Conservation (phyloP, 768 basidiomycete species). For the Trametes meyenii region DNA sequence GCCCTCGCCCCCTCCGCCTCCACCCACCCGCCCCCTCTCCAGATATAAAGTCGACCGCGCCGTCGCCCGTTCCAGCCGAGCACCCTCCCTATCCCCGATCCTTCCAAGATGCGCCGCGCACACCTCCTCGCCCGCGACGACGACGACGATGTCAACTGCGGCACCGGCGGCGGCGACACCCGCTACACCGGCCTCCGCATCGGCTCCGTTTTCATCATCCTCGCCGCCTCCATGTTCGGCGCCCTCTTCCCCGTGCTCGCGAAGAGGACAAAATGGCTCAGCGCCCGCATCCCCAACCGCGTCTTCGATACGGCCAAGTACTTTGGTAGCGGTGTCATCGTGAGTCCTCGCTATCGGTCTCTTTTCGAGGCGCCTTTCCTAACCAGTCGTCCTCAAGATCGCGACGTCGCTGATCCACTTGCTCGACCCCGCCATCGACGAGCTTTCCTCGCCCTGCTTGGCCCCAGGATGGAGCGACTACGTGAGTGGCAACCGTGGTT, state of each 20-base stretch:
- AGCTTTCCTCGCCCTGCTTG: slow-evolving; percentile 72
- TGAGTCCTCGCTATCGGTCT: slow-evolving; percentile 38
- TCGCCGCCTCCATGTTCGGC: slow-evolving; percentile 58
- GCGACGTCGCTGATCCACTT: slow-evolving; percentile 91
- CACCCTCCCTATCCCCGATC: background rate
- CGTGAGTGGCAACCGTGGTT: slow-evolving; percentile 47
- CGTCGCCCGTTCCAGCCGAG: background rate
- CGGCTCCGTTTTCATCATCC: slow-evolving; percentile 75
- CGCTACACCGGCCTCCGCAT: slow-evolving; percentile 58
- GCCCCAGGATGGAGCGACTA: slow-evolving; percentile 70
- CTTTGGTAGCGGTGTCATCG: slow-evolving; percentile 90
- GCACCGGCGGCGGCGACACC: slow-evolving; percentile 53
- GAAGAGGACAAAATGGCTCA: slow-evolving; percentile 49
- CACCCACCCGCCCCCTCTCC: background rate
- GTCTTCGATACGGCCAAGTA: slow-evolving; percentile 86
- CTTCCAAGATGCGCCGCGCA: slow-evolving; percentile 11
- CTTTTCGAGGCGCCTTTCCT: background rate
- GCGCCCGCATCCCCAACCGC: slow-evolving; percentile 51
- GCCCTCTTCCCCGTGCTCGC: slow-evolving; percentile 76
- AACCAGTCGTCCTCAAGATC: slow-evolving; percentile 49
- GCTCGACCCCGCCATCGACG: slow-evolving; percentile 72
- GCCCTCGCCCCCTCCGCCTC: background rate
- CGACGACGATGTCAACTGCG: slow-evolving; percentile 42
- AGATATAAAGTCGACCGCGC: slow-evolving; percentile 3
- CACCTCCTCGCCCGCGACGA: slow-evolving; percentile 17